Evolutionary conservation across 306 rosid genomes (phyloP).

Genomic region (Dalbergia cultrata): DNA sequence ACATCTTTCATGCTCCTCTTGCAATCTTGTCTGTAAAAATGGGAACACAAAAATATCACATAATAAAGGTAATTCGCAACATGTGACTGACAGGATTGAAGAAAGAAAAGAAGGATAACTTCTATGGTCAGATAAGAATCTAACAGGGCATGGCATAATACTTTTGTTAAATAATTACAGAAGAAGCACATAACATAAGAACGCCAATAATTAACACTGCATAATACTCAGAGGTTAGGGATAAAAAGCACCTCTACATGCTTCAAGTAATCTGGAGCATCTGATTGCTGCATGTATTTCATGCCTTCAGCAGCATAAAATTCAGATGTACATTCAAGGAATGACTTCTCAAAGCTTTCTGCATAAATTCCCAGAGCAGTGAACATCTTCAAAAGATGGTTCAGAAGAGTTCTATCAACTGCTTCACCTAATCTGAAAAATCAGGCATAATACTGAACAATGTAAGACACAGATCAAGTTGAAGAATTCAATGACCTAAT

Average conservation of each 20-base stretch:
- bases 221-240: constrained; percentile 34
- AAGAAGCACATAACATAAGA: constrained; percentile 12
- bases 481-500: constrained; percentile 22
- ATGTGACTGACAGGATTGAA: constrained; percentile 37
- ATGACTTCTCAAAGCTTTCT: constrained; percentile 95
- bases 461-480: constrained; percentile 20
- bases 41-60: constrained; percentile 46
- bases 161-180: constrained; percentile 23
- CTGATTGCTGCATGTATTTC: constrained; percentile 97
- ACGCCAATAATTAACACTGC: constrained; percentile 6
- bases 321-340: constrained; percentile 94
- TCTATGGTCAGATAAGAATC: constrained; percentile 22
- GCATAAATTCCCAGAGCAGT: constrained; percentile 94
- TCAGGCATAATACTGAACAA: constrained; percentile 49
- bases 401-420: constrained; percentile 92
- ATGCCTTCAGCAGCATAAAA: constrained; percentile 97
- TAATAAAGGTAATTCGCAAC: constrained; percentile 39
- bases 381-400: constrained; percentile 98
- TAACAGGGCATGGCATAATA: constrained; percentile 40
- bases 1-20: constrained; percentile 97
- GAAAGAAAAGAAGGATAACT: constrained; percentile 24
- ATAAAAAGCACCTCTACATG: constrained; percentile 90
- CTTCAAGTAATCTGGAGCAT: constrained; percentile 97
- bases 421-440: constrained; percentile 92
- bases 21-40: constrained; percentile 85